Conservation (phyloP, 2,329 filamentous ascomycete species). For the Dactylella cylindrospora region DNA sequence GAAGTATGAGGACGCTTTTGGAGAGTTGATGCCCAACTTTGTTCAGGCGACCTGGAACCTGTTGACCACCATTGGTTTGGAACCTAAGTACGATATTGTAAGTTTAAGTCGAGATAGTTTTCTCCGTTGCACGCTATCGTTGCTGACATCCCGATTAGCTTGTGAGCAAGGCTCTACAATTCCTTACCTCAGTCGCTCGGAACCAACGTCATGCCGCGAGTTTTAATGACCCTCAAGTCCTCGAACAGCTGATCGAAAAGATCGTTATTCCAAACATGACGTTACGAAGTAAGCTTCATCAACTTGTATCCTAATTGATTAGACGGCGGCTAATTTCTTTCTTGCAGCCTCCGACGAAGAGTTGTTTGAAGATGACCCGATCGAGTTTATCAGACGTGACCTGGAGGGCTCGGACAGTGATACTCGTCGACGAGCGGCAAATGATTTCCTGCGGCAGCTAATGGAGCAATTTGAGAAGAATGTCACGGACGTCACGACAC, state of each 20-base stretch:
- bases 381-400: slow-evolving; percentile 94
- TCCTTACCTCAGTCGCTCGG: slow-evolving; percentile 83
- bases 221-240: slow-evolving; percentile 78
- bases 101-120: slow-evolving; percentile 12
- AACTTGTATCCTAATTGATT: background rate
- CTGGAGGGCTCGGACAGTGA: slow-evolving; percentile 95
- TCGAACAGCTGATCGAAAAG: slow-evolving; percentile 89
- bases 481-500: slow-evolving; percentile 82
- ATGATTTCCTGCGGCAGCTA: slow-evolving; percentile 86
- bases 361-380: slow-evolving; percentile 96
- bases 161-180: slow-evolving; percentile 91
- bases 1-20: slow-evolving; percentile 95
- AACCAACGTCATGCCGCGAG: slow-evolving; percentile 74
- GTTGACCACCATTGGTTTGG: slow-evolving; percentile 78
- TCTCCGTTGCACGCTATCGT: background rate
- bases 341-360: slow-evolving; percentile 79
- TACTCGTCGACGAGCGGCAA: slow-evolving; percentile 85
- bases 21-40: slow-evolving; percentile 75
- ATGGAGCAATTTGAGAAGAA: slow-evolving; percentile 83
- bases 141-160: slow-evolving; percentile 55
- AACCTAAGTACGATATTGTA: slow-evolving; percentile 84
- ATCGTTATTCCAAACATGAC: slow-evolving; percentile 92
- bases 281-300: slow-evolving; percentile 58
- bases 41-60: slow-evolving; percentile 89
- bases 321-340: background rate